phyloP scores from a whole-genome alignment of 2,329 filamentous ascomycete species.

The Fusarium luffae region DNA sequence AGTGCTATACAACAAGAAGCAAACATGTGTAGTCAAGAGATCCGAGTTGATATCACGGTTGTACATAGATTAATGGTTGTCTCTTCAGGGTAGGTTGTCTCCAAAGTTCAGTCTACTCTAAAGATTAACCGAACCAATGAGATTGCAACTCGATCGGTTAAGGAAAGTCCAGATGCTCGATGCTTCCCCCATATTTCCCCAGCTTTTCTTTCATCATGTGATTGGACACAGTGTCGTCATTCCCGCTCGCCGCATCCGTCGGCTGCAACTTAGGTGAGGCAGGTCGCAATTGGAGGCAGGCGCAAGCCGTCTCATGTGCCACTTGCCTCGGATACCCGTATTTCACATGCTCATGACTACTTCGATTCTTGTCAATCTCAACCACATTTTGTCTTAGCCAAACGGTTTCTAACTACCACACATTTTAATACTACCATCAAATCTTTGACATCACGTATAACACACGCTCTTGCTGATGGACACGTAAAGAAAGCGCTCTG shows the following conservation, averaged over 20 bases:
- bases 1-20: not conserved
- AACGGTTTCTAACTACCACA: constrained; percentile 8
- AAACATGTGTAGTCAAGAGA: not conserved
- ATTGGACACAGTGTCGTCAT: constrained; percentile 44
- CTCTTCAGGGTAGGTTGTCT: constrained; percentile 7
- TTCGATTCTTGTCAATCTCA: constrained; percentile 22
- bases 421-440: not conserved
- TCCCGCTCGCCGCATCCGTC: constrained; percentile 43
- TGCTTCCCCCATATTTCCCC: constrained; percentile 42
- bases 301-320: constrained; percentile 40
- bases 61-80: not conserved
- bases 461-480: constrained; percentile 30
- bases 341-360: constrained; percentile 45
- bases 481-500: constrained; percentile 29
- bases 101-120: rapidly evolving
- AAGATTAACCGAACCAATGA: constrained; percentile 15
- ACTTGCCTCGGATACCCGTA: constrained; percentile 45
- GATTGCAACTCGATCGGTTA: not conserved
- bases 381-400: constrained; percentile 16
- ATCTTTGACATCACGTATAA: constrained; percentile 2
- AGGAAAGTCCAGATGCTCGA: not conserved
- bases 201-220: constrained; percentile 45
- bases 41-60: not conserved
- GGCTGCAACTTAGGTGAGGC: constrained; percentile 35
- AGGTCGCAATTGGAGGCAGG: constrained; percentile 22